Percentiles rank a stretch among this genome's conserved stretches.
Conservation (phyloP, 1,284 basidiomycete genomes). For the Malassezia yamatoensis region DNA sequence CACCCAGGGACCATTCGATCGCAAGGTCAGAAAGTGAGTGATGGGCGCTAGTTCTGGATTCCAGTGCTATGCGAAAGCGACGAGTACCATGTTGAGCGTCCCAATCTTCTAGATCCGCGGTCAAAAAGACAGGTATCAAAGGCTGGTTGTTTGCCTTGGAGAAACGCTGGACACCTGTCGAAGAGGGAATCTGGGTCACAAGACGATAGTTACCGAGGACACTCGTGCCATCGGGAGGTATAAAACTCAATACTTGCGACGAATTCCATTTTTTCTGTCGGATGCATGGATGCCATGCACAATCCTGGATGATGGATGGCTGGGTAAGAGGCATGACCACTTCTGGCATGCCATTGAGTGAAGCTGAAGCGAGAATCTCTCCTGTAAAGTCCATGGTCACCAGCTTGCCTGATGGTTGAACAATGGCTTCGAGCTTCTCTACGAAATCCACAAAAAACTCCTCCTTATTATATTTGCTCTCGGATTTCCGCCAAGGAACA, state of each 20-base stretch:
- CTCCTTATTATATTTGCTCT: slow-evolving; percentile 36
- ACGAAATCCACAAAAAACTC: slow-evolving; percentile 39
- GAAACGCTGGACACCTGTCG: slow-evolving; percentile 5
- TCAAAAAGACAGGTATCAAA: not conserved
- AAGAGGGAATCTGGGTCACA: slow-evolving; percentile 10
- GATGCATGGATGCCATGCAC: slow-evolving; percentile 81
- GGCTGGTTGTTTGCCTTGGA: slow-evolving; percentile 18
- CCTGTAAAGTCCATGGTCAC: slow-evolving; percentile 27
- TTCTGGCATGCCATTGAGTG: slow-evolving; percentile 48
- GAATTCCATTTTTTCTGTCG: slow-evolving; percentile 62
- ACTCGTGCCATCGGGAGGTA: slow-evolving; percentile 37
- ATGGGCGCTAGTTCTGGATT: slow-evolving; percentile 2
- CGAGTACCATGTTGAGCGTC: not conserved
- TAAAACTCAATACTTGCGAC: slow-evolving; percentile 25
- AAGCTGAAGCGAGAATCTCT: slow-evolving; percentile 26
- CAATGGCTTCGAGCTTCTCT: slow-evolving; percentile 27
- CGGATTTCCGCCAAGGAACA: slow-evolving; percentile 39
- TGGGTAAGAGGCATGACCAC: slow-evolving; percentile 24
- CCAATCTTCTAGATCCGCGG: not conserved
- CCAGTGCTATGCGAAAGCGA: slow-evolving; percentile 15
- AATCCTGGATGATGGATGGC: slow-evolving; percentile 62
- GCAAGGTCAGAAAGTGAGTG: slow-evolving; percentile 24
- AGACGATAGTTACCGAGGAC: slow-evolving; percentile 27
- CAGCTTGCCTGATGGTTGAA: slow-evolving; percentile 51
- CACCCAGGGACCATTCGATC: slow-evolving; percentile 28